Conservation (phyloP, 768 basidiomycete species). For the Dictyophora rubrovolvata region DNA sequence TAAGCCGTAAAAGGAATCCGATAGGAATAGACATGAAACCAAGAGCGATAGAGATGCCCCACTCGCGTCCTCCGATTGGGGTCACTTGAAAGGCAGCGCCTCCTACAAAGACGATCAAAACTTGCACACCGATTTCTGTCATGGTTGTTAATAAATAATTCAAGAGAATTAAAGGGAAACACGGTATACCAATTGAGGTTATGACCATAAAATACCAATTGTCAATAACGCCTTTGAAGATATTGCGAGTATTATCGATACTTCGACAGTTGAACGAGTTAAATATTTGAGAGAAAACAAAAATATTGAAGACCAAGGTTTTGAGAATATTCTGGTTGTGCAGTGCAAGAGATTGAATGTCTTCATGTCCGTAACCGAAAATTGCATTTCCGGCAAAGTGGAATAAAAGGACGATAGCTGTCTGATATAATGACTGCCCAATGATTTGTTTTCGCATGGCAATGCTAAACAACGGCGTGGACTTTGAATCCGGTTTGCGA, state of each 20-base stretch:
- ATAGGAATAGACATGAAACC: conserved; percentile 83
- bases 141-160: not conserved
- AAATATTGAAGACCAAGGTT: conserved; percentile 95
- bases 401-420: conserved; percentile 71
- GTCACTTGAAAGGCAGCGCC: conserved; percentile 88
- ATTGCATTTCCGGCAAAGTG: conserved; percentile 77
- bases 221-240: conserved; percentile 69
- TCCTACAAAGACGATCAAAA: conserved; percentile 85
- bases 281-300: conserved; percentile 96
- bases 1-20: conserved; percentile 66
- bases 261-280: conserved; percentile 89
- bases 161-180: not conserved
- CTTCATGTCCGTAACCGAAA: conserved; percentile 40
- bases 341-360: conserved; percentile 20
- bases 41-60: conserved; percentile 87
- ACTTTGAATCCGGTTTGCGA: conserved; percentile 85
- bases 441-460: conserved; percentile 97
- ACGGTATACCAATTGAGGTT: conserved; percentile 65
- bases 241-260: conserved; percentile 76
- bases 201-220: conserved; percentile 84
- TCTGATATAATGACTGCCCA: conserved; percentile 83
- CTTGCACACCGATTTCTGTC: conserved; percentile 76
- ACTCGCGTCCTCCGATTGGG: conserved; percentile 68
- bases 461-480: conserved; percentile 78
- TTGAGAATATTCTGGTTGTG: conserved; percentile 44